Conservation (phyloP, 148 eudicot genomes). For the Chenopodium quinoa region DNA sequence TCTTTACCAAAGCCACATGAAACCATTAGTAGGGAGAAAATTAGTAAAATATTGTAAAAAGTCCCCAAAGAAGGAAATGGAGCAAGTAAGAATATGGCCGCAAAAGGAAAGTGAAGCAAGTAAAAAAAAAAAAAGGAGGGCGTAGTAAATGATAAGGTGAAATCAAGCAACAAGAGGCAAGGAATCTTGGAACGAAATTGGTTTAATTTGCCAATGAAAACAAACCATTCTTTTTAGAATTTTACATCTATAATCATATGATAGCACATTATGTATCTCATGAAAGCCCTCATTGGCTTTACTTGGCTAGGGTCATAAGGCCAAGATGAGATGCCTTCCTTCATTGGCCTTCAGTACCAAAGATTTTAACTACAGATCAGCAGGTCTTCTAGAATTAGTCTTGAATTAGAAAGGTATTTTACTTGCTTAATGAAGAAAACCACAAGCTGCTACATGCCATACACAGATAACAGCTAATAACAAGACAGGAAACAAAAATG, state of each 20-base stretch:
- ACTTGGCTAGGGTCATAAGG: neutral
- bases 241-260: constrained; percentile 3
- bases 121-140: too few relatives aligned
- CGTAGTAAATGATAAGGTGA: neutral
- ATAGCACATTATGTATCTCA: neutral
- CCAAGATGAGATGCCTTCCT: neutral
- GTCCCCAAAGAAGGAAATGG: too few relatives aligned
- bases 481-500: constrained; percentile 9
- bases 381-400: too few relatives aligned
- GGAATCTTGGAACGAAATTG: neutral
- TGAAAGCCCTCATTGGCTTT: neutral
- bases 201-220: neutral
- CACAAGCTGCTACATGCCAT: constrained; percentile 15
- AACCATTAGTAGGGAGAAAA: too few relatives aligned
- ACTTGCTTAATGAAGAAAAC: constrained; percentile 2
- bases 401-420: too few relatives aligned
- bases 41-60: too few relatives aligned
- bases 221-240: neutral
- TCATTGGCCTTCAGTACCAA: neutral
- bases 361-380: too few relatives aligned
- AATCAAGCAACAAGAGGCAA: neutral
- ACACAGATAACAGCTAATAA: neutral
- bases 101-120: too few relatives aligned
- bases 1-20: too few relatives aligned
- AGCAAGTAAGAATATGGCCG: too few relatives aligned